Base-by-base conservation (phyloP, 768 basidiomycete species). In the Russula abietina region DNA sequence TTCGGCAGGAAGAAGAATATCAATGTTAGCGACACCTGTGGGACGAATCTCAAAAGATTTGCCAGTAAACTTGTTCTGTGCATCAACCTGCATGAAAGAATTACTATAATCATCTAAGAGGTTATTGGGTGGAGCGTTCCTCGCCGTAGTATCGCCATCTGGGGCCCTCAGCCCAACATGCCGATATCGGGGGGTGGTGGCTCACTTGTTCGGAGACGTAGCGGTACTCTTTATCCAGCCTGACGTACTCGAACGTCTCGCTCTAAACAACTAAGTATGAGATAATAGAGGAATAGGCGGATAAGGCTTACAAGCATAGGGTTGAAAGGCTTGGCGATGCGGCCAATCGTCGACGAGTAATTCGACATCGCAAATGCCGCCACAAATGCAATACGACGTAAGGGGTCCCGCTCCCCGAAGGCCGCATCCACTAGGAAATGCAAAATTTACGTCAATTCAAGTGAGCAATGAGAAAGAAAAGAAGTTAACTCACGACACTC, bases 301-400 rank as follows among this genome's bases (percentile, higher is more conserved):
- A 45, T 11, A 39, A 39, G 7, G 78, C 87, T 56, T 63, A 91
- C 89, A 59, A 97, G 83, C 86, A 96, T 91, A 7, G 93, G 95
- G 73, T 97, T 97, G 75, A 97, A 97, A 1, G 94, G 95, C 74
- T 98, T 97, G 14, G 95, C 95, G 66, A 98, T 97, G 41, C 95
- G 83, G 4, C 96, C 95, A 67, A 96, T 91, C 2, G 95, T 98
- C 26, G 91, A 93, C 1, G 91, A 93, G 74, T 98, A 98, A 75
- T 98, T 98, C 32, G 91, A 91, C 93, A 97, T 97, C 2, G 94
- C 95, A 73, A 98, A 98, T 1, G 93, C 95, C 22, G 90, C 93
- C 17, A 98, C 93, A 69, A 86, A 98, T 2, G 93, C 94, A 55
- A 97, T 84, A 3, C 95, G 84, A 58, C 85, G 83, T 50, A 89